Evolutionary conservation across 352 stramenopile species (phyloP).

Genomic region (Lagenidium sp.): DNA sequence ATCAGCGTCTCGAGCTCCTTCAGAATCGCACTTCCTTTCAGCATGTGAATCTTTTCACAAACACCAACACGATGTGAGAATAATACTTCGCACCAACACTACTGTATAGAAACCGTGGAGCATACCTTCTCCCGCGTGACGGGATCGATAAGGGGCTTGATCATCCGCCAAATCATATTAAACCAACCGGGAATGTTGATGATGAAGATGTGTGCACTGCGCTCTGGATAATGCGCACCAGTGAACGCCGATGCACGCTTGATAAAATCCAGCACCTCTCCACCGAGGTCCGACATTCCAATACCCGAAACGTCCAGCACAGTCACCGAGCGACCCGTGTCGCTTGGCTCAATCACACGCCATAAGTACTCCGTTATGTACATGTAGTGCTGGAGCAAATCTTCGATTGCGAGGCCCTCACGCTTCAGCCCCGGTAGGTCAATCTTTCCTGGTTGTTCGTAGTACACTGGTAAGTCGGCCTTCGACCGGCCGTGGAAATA

Average conservation of each 20-base stretch:
- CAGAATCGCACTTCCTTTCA: constrained; percentile 74
- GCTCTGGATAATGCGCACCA: constrained; percentile 89
- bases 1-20: constrained; percentile 65
- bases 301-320: constrained; percentile 82
- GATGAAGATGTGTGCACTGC: constrained; percentile 92
- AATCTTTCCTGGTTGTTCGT: constrained; percentile 82
- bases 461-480: constrained; percentile 70
- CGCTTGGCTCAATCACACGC: constrained; percentile 68
- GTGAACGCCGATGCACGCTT: constrained; percentile 83
- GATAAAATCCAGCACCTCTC: constrained; percentile 86
- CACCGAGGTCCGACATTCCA: constrained; percentile 82
- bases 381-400: constrained; percentile 86
- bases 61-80: too few relatives aligned
- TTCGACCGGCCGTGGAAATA: constrained; percentile 85
- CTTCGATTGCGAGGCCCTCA: constrained; percentile 81
- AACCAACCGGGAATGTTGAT: constrained; percentile 96
- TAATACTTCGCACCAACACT: background rate
- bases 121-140: constrained; percentile 92
- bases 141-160: constrained; percentile 90
- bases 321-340: constrained; percentile 66
- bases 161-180: constrained; percentile 90
- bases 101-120: background rate
- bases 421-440: constrained; percentile 78
- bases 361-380: constrained; percentile 91
- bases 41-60: constrained; percentile 38